These are phyloP conservation scores for Chalaropsis thielavioides DNA, from an alignment of 2,329 filamentous ascomycete genomes.

Conservation along the genomic window DNA sequence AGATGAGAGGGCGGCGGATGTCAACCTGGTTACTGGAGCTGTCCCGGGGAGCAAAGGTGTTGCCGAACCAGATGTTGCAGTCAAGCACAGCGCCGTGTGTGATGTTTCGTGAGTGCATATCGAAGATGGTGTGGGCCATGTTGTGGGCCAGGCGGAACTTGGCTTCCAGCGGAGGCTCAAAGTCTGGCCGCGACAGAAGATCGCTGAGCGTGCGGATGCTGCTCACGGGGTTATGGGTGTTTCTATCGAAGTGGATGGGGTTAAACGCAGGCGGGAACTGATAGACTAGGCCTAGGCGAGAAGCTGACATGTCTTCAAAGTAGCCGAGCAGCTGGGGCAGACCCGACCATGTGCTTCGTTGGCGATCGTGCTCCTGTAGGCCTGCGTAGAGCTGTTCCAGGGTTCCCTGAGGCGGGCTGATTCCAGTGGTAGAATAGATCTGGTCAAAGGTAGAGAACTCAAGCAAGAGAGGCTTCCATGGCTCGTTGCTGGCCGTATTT, in stretches of 20 bases:
- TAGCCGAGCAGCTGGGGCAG: conserved; percentile 50
- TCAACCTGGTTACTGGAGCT: conserved; percentile 38
- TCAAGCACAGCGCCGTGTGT: conserved; percentile 56
- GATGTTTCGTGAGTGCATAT: conserved; percentile 54
- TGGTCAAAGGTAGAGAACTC: conserved; percentile 55
- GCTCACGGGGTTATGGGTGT: conserved; percentile 34
- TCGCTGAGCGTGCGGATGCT: conserved; percentile 41
- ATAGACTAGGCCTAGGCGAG: conserved; percentile 61
- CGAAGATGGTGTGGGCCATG: conserved; percentile 56
- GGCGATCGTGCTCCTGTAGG: conserved; percentile 27
- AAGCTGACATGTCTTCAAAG: conserved; percentile 57
- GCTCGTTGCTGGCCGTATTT: not conserved
- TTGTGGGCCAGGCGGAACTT: conserved; percentile 64
- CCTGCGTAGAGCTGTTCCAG: conserved; percentile 49
- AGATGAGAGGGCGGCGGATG: conserved; percentile 53
- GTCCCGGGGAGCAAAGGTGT: conserved; percentile 30
- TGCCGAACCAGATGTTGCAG: conserved; percentile 53
- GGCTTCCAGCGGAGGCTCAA: conserved; percentile 55
- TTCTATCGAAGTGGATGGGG: not conserved
- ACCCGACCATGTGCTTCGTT: conserved; percentile 42
- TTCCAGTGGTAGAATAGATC: conserved; percentile 47
- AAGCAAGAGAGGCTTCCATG: conserved; percentile 40
- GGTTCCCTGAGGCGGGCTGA: conserved; percentile 48
- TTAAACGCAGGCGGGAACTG: conserved; percentile 51
- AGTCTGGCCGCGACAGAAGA: conserved; percentile 36